These are phyloP conservation scores for Ambrosiella xylebori DNA, from an alignment of 2,329 filamentous ascomycete genomes.

Conservation along the genomic window DNA sequence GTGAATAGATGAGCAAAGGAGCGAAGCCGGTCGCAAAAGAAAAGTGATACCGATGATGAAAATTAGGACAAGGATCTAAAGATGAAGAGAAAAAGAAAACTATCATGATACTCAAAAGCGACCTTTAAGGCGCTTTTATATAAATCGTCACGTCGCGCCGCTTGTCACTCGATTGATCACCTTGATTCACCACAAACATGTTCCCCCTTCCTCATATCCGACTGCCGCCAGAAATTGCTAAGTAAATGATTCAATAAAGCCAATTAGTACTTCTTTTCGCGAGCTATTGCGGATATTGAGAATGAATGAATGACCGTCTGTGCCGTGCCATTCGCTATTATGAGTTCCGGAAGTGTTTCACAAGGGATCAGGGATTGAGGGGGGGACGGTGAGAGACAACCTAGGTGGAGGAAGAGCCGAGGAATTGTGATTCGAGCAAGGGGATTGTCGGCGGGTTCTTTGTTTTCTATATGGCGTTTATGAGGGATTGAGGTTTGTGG, in stretches of 20 bases:
- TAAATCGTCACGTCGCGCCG: not conserved
- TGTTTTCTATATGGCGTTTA: no score
- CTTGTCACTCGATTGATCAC: not conserved
- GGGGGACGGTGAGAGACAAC: not conserved
- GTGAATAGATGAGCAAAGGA: not conserved
- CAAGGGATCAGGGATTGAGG: not conserved
- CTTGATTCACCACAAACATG: not conserved
- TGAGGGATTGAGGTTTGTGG: no score
- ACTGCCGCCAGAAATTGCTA: not conserved
- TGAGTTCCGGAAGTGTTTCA: not conserved
- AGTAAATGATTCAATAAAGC: no score
- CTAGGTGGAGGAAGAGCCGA: no score
- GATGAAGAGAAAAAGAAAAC: not conserved
- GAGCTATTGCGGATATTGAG: no score
- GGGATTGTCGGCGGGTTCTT: not conserved
- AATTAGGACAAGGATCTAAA: not conserved
- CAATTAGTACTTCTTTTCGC: no score
- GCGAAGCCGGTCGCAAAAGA: constrained; percentile 5
- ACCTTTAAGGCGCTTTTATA: not conserved
- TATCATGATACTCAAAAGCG: not conserved
- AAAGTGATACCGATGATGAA: not conserved
- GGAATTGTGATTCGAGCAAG: not conserved
- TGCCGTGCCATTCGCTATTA: not conserved
- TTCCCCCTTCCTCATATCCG: not conserved
- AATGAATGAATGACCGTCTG: not conserved